Evolutionary conservation across 345 rosid genomes (phyloP), one percentile per base, ranked within the genome.

Genomic region (Hypericum perforatum): DNA sequence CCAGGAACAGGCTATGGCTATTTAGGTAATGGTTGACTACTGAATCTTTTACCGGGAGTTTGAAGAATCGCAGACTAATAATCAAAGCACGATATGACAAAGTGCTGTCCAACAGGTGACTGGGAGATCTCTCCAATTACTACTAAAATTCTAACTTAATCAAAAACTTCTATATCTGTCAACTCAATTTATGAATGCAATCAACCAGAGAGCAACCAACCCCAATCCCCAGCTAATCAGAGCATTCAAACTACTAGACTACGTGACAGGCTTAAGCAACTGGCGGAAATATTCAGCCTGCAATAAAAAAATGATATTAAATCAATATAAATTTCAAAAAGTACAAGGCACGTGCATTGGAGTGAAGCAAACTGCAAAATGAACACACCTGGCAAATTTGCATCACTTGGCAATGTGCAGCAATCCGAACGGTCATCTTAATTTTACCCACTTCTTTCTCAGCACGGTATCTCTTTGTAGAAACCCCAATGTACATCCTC

Each of bases 251-350:
- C 41, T 14, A 52, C 76, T 54, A 71, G 72, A 81, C 91, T 89
- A 89, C 97, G 91, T 89, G 32, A 89, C 97, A 62, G 97, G 97
- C 61, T 89, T 89, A 58, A 89, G 95, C 83, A 89, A 79, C 77
- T 89, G 97, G 68, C 95, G 92, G 72, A 89, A 89, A 66, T 89
- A 89, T 62, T 85, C 97, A 37, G 91, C 95, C 97, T 85, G 91
- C 53, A 64, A 65, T 13, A 65, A 16, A 48, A 62, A 70, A 63
- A 39, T 12, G 49, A 1, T 22, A 22, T 22, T 22, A 22, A 22
- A 22, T 22, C 32, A 22, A 22, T 22, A 22, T 4, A 4, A 22
- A 22, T 22, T 22, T 22, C 32, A 46, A 46, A 7, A 46, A 9
- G 15, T 39, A 8, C 44, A 45, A 54, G 38, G 29, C 42, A 48